Conservation (phyloP, 2,329 filamentous ascomycete species). For the Capronia coronata region DNA sequence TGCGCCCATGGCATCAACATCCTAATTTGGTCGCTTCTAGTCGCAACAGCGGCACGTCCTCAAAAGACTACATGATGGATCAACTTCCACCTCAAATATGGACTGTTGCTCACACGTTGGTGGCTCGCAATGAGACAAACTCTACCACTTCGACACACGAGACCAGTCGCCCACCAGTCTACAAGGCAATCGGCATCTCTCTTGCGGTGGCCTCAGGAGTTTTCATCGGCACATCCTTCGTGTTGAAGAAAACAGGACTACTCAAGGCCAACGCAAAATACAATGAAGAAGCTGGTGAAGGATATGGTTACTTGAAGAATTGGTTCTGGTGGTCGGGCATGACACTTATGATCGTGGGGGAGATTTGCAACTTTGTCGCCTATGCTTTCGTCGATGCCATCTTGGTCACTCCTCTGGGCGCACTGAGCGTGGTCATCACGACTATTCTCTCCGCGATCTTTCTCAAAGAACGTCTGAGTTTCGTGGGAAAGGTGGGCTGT, state of each 20-base stretch:
- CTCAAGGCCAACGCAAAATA: conserved; percentile 93
- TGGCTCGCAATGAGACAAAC: conserved; percentile 26
- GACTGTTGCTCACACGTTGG: conserved; percentile 24
- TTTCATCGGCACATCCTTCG: conserved; percentile 93
- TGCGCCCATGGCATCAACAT: conserved; percentile 11
- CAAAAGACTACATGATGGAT: conserved; percentile 15
- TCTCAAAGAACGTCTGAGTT: conserved; percentile 87
- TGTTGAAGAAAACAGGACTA: conserved; percentile 88
- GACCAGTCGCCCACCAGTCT: conserved; percentile 49
- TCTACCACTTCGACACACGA: conserved; percentile 13
- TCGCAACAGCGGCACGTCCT: conserved; percentile 5
- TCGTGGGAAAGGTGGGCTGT: conserved; percentile 92
- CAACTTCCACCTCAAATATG: conserved; percentile 20
- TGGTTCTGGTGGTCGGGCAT: conserved; percentile 92
- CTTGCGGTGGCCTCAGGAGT: conserved; percentile 79
- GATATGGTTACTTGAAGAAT: conserved; percentile 96
- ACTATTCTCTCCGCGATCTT: conserved; percentile 90
- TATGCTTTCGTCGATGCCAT: conserved; percentile 97
- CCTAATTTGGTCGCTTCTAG: conserved; percentile 2
- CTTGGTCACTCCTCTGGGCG: conserved; percentile 84
- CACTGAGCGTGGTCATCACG: conserved; percentile 84
- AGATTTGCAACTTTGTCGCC: conserved; percentile 94
- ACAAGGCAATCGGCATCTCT: conserved; percentile 80
- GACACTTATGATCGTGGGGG: conserved; percentile 92
- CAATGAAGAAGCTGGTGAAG: conserved; percentile 89